Base-by-base conservation (phyloP, 2,329 filamentous ascomycete genomes). In the Trichoderma koningii region DNA sequence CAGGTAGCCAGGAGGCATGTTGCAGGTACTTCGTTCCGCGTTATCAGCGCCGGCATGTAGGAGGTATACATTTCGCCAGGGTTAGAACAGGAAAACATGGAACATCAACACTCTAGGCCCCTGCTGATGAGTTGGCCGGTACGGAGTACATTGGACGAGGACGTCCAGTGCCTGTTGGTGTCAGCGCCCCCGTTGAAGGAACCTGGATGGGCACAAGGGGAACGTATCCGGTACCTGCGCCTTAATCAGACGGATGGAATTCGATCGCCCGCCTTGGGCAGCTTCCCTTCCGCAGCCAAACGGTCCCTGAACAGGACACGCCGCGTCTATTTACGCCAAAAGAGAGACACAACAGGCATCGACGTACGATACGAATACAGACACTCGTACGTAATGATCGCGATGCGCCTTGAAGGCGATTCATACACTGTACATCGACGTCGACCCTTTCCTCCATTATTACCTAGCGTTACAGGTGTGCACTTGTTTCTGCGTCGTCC, bases 121-220 rank as follows among this genome's bases (percentile, higher is more conserved):
- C 42, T 55, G 51, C 52, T 56, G 61, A 41, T 64, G 61, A 64
- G 61, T 30, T 64, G 61, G 61, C 61, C 44, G 48, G 56, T 60
- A 51, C 30, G 56, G 30, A 61, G 26, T 23, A 10, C 19, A 38
- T 38, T 38, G 34, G 34, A 38, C 10, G 34, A 38, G 45, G n/a
- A 38, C 9, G 47, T n/a, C n/a, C n/a, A n/a, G n/a, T 51, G 48
- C 34, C 48, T 23, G 50, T 62, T 62, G 45, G 59, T 62, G 59
- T 50, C 51, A 28, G 48, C 59, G 34, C 48, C 52, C 59, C 57
- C 38, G 45, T 45, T 41, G 23, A 28, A 38, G 34, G 56, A 51
- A 61, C 56, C 28, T 48, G 14, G 42, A 44, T 38, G 55, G 55
- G n/a, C 14, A 9, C 26, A 23, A 14, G 50, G 50, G 26, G 9